Conservation (phyloP, 2,329 filamentous ascomycete genomes). For the Chrysosporium keratinophilum region DNA sequence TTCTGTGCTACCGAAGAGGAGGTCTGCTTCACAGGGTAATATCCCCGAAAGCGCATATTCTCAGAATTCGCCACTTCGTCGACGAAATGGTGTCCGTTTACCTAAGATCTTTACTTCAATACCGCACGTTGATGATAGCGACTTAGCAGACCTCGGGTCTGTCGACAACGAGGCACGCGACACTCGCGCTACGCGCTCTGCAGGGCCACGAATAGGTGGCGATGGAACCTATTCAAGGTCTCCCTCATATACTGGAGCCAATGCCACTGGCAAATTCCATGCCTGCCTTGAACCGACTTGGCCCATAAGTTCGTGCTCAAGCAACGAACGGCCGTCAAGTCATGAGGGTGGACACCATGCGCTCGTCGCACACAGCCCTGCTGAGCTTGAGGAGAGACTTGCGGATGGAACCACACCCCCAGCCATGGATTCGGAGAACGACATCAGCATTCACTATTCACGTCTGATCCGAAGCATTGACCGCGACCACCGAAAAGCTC, state of each 20-base stretch:
- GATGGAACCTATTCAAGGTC: background rate
- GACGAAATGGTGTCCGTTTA: conserved; percentile 18
- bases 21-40: conserved; percentile 17
- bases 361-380: conserved; percentile 13
- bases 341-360: background rate
- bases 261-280: conserved; percentile 15
- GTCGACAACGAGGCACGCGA: background rate
- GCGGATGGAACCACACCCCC: conserved; percentile 18
- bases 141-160: background rate
- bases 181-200: conserved; percentile 8
- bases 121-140: background rate
- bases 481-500: conserved; percentile 22
- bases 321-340: background rate
- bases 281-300: background rate
- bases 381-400: conserved; percentile 16
- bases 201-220: conserved; percentile 14
- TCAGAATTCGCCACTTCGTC: conserved; percentile 11
- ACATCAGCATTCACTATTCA: conserved; percentile 24
- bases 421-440: conserved; percentile 25
- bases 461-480: conserved; percentile 25
- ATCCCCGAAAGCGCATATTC: conserved; percentile 6
- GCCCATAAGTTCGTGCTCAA: background rate
- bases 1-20: conserved; percentile 14
- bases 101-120: conserved; percentile 18
- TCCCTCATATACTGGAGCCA: conserved; percentile 1